Percentiles rank a stretch among this genome's conserved stretches.
phyloP scores from a whole-genome alignment of 1,284 basidiomycete species.

The Nidula niveotomentosa region DNA sequence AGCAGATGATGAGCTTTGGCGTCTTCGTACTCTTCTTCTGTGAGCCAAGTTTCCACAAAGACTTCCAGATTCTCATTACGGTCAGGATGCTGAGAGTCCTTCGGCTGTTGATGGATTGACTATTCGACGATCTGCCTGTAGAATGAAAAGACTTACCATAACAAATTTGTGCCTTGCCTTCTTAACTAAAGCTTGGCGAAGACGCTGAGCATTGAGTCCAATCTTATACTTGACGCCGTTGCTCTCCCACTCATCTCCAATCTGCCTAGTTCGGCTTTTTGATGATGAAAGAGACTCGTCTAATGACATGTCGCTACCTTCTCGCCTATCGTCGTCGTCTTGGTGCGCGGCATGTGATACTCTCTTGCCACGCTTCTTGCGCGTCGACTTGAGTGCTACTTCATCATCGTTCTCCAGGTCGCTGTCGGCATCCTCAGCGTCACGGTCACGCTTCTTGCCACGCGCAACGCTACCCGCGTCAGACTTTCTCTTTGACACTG shows the following conservation, averaged over 20 bases:
- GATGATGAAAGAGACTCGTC: constrained; percentile 45
- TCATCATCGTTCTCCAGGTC: constrained; percentile 38
- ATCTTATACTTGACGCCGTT: constrained; percentile 71
- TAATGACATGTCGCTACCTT: constrained; percentile 37
- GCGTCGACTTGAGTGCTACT: constrained; percentile 17
- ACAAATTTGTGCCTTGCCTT: constrained; percentile 64
- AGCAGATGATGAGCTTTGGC: constrained; percentile 61
- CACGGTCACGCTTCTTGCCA: constrained; percentile 67
- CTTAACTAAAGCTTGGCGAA: constrained; percentile 68
- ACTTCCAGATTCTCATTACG: constrained; percentile 63
- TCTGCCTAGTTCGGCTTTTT: constrained; percentile 50
- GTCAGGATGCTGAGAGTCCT: constrained; percentile 77
- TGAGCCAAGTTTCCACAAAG: constrained; percentile 73
- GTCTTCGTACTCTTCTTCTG: constrained; percentile 67
- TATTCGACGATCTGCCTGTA: constrained; percentile 5
- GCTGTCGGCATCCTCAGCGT: constrained; percentile 48
- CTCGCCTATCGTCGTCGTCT: constrained; percentile 24
- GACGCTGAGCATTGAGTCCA: constrained; percentile 64
- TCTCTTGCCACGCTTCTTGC: constrained; percentile 41
- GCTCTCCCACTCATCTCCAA: constrained; percentile 75
- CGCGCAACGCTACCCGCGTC: constrained; percentile 38
- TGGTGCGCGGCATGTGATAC: constrained; percentile 16
- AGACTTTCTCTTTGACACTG: constrained; percentile 46
- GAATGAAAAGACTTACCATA: constrained; percentile 53
- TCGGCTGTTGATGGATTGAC: constrained; percentile 44